Evolutionary conservation across 1,284 basidiomycete species (phyloP), one percentile per base, ranked within the genome.

Genomic region (Irpex lacteus): DNA sequence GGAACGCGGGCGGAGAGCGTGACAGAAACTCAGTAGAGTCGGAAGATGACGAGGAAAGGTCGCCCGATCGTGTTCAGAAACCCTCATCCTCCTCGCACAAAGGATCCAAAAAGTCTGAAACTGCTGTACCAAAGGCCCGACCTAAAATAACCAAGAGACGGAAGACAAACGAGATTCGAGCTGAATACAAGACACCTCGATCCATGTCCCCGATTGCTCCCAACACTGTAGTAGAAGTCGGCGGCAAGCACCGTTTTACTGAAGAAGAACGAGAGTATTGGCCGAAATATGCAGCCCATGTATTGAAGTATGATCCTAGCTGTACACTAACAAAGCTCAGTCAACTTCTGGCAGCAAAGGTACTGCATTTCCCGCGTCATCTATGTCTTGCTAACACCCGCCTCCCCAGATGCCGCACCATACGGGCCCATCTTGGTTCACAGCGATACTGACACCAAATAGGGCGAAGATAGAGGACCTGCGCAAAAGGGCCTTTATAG

Each of bases 121-220:
- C 26, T 26, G 26, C 26, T 26, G 15, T 44, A 44, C 40, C 40
- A 44, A 44, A 44, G 15, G 11, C 40, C 11, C 40, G 40, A 15
- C 15, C 40, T 15, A 44, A 44, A 44, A 11, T 44, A 44, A 15
- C 11, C 40, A 44, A 15, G 40, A 44, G 15, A 44, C 40, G 40
- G 54, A 32, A 56, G 54, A 11, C 21, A 26, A 36, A 56, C 34
- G 54, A 32, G 21, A 11, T 21, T 56, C 26, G 9, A 56, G 26
- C 26, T 26, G 19, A 36, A 9, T 15, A 32, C 26, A 36, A 36
- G 13, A 15, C 54, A 11, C 65, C 66, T 38, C 71, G 73, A 57
- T 80, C 81, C 5, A 81, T 81, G 2, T 77, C 82, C 1, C 84
- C 85, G 13, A 80, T 82, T 1, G 74, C 80, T n/a, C 74, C 74